Base-by-base conservation (phyloP, 176 grass and related monocot species). In the Dactylis glomerata region DNA sequence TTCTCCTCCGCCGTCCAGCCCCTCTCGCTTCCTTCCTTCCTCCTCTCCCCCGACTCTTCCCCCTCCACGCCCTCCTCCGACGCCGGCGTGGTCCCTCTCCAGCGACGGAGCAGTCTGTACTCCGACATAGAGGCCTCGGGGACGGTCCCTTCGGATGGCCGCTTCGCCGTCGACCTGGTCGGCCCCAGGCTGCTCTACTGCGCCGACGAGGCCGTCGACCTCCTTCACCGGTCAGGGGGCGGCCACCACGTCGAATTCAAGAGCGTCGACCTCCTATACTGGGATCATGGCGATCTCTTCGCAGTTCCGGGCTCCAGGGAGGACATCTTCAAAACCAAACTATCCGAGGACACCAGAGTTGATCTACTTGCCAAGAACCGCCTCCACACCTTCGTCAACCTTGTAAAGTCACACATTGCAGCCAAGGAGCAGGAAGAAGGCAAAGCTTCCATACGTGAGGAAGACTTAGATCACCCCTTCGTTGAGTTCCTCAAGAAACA, bases 221-320 rank as follows among this genome's bases (percentile, higher is more conserved):
- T 95, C 28, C 85, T 98, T 11, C 67, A 87, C 6, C 42, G 89
- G 38, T 93, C 93, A 2, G 91, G 93, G 32, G 93, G 89, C 0
- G 85, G 77, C 74, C 81, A 93, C 86, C 96, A 95, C 80, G 91
- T 95, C 44, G 91, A 93, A 46, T 98, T 98, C 86, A 98, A 98
- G 86, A 93, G 93, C 81, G 83, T 95, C 24, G 87, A 90, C 68
- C 86, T 95, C 23, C 79, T 98, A 41, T 98, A 93, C 68, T 95
- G 93, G 96, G 89, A 92, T 10, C 23, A 61, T 27, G 92, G 87
- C 3, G 74, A 46, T 16, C 81, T 98, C 52, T 90, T 80, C 87
- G 73, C 85, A 2, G 96, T 98, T 52, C 96, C 96, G 19, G 85
- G 86, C 76, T 92, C 91, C 8, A 93, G 90, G 74, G 82, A 93